Conservation (phyloP, 2,329 filamentous ascomycete species). For the Sporothrix phasma region DNA sequence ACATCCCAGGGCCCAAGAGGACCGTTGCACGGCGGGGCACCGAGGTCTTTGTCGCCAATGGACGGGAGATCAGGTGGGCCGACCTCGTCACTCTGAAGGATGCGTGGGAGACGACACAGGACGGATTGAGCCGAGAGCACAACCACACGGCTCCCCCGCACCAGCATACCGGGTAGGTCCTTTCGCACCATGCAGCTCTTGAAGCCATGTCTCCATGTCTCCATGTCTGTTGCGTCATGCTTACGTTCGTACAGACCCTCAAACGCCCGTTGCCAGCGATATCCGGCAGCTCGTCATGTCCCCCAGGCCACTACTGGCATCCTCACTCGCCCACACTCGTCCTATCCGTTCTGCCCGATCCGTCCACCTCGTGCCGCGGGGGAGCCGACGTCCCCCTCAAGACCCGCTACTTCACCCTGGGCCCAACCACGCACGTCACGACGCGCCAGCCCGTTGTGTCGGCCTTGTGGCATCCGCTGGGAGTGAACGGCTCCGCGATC, state of each 20-base stretch:
- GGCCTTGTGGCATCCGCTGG: conserved; percentile 85
- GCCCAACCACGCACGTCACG: conserved; percentile 82
- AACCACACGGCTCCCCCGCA: conserved; percentile 15
- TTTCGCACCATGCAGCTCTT: background rate
- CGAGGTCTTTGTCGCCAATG: conserved; percentile 80
- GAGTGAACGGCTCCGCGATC: conserved; percentile 68
- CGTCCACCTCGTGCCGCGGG: conserved; percentile 66
- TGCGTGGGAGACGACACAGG: conserved; percentile 34
- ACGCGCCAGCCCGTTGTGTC: conserved; percentile 73
- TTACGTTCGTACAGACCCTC: conserved; percentile 47
- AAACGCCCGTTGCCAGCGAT: conserved; percentile 65
- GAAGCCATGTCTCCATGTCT: background rate
- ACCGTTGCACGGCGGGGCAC: conserved; percentile 74
- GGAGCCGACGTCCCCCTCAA: conserved; percentile 53
- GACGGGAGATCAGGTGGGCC: conserved; percentile 85
- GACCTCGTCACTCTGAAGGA: conserved; percentile 75
- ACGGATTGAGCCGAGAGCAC: conserved; percentile 19
- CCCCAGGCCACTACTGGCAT: conserved; percentile 74
- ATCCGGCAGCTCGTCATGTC: conserved; percentile 82
- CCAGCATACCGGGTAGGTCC: conserved; percentile 37
- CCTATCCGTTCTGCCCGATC: conserved; percentile 75
- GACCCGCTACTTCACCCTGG: conserved; percentile 81
- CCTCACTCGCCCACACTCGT: conserved; percentile 77
- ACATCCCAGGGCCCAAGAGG: conserved; percentile 41
- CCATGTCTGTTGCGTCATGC: background rate